Conservation (phyloP, 1,284 basidiomycete species). For the Trametes sp. region DNA sequence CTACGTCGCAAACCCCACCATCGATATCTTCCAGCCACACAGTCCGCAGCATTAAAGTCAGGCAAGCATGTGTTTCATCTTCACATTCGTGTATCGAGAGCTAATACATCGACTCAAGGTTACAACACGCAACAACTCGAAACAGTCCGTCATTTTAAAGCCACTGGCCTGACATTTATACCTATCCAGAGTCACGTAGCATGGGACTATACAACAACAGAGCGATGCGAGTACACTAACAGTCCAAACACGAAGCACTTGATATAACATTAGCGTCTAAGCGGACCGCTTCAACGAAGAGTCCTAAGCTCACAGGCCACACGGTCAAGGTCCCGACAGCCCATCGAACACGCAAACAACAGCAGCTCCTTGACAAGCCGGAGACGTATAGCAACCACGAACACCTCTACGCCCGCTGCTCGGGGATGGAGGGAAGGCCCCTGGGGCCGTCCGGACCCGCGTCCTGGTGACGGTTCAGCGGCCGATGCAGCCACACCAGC, state of each 20-base stretch:
- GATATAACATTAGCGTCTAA: conserved; percentile 8
- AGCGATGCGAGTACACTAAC: conserved; percentile 7
- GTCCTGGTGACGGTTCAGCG: conserved; percentile 30
- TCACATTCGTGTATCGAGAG: too few relatives aligned
- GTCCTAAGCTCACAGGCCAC: background rate
- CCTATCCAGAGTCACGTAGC: background rate
- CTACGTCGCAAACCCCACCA: too few relatives aligned
- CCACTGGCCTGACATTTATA: background rate
- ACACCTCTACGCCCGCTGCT: conserved; percentile 21
- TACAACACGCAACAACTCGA: background rate
- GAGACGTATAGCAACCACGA: background rate
- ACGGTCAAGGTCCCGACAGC: background rate
- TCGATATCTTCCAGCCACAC: too few relatives aligned
- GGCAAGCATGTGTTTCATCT: too few relatives aligned
- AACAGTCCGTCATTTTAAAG: background rate
- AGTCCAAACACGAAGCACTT: background rate
- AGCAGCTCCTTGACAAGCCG: background rate
- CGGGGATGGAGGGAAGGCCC: conserved; percentile 17
- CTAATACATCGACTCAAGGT: too few relatives aligned
- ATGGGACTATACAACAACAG: conserved; percentile 10
- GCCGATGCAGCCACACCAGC: conserved; percentile 40
- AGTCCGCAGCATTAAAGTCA: too few relatives aligned
- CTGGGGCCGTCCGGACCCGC: conserved; percentile 5
- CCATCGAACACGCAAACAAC: too few relatives aligned
- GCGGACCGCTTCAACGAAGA: background rate